Percentiles rank a stretch among this genome's conserved stretches.
Evolutionary conservation across 2,329 filamentous ascomycete genomes (phyloP).

Genomic region (Penicillium frequentans): DNA sequence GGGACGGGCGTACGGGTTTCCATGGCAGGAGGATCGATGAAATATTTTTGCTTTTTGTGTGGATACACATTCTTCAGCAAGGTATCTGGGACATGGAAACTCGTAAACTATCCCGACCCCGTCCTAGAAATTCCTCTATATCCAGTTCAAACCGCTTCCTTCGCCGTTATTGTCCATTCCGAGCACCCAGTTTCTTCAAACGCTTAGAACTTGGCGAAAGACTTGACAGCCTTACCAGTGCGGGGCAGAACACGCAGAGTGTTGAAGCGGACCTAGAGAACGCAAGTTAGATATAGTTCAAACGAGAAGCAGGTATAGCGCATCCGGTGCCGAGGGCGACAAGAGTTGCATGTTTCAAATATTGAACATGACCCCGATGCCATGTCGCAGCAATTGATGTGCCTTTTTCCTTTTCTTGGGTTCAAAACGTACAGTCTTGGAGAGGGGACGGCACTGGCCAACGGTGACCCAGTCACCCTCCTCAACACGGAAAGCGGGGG

Average conservation of each 20-base stretch:
- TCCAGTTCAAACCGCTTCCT: conserved; percentile 40
- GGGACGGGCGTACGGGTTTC: conserved; percentile 27
- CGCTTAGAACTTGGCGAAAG: conserved; percentile 96
- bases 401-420: background rate
- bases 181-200: conserved; percentile 32
- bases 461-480: conserved; percentile 99
- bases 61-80: conserved; percentile 42
- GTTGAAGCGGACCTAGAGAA: conserved; percentile 89
- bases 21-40: conserved; percentile 33
- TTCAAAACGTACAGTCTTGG: conserved; percentile 86
- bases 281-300: conserved; percentile 17
- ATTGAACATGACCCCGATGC: background rate
- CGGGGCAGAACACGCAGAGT: conserved; percentile 97
- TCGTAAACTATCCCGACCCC: conserved; percentile 41
- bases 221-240: conserved; percentile 96
- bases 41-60: conserved; percentile 41
- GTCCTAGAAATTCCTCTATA: conserved; percentile 37
- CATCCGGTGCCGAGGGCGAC: background rate
- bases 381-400: background rate
- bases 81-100: conserved; percentile 43
- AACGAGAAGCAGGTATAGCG: background rate
- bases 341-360: background rate
- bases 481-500: conserved; percentile 99
- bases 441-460: conserved; percentile 98
- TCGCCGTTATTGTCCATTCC: conserved; percentile 31